Conservation (phyloP, 192 early-diverging fungal genomes). For the Dissophora globulifera region DNA sequence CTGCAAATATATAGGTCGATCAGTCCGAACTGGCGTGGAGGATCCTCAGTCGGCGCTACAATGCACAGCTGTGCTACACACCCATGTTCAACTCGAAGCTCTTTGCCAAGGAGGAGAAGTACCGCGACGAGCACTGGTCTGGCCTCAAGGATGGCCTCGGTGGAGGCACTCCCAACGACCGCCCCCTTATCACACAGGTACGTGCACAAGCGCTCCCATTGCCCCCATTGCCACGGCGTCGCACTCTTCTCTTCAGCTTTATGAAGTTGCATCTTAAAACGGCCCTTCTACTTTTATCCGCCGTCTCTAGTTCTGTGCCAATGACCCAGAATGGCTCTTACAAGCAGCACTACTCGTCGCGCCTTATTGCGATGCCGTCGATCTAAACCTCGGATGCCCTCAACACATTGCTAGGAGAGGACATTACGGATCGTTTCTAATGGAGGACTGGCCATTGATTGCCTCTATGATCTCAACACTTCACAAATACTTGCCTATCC, state of each 20-base stretch:
- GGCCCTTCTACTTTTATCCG: not conserved
- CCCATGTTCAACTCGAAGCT: constrained; percentile 97
- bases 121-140: constrained; percentile 81
- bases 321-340: constrained; percentile 87
- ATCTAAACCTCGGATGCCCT: constrained; percentile 96
- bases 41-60: constrained; percentile 87
- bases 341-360: constrained; percentile 85
- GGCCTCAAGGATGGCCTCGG: constrained; percentile 53
- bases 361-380: constrained; percentile 90
- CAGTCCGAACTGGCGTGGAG: constrained; percentile 97
- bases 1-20: constrained; percentile 66
- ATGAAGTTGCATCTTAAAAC: too few relatives aligned
- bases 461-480: constrained; percentile 64
- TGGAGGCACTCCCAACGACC: constrained; percentile 68
- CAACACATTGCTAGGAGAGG: constrained; percentile 94
- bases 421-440: constrained; percentile 92
- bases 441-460: constrained; percentile 94
- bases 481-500: constrained; percentile 83
- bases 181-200: constrained; percentile 87
- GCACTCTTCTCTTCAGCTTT: too few relatives aligned
- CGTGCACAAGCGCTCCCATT: too few relatives aligned
- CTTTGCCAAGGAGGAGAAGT: constrained; percentile 77
- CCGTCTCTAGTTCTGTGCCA: constrained; percentile 89
- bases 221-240: too few relatives aligned
- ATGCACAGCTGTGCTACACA: constrained; percentile 91